Evolutionary conservation across 306 rosid species (phyloP).

Genomic region (Casuarina cunninghamiana): DNA sequence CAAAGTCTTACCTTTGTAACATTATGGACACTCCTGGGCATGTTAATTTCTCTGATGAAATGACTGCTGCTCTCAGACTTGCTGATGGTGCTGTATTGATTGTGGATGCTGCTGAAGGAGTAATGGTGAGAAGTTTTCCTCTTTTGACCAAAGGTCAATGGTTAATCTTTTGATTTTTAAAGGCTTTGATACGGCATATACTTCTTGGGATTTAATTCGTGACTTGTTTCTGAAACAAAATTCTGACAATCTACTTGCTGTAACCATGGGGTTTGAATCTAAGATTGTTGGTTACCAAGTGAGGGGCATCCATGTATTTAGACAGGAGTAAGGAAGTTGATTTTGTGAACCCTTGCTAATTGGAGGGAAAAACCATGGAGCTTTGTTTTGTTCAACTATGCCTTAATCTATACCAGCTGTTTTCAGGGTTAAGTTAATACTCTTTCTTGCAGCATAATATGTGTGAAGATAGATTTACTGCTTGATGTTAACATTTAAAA

Average conservation of each 20-base stretch:
- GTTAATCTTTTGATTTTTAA: neutral
- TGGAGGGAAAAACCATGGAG: neutral
- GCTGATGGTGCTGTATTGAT: conserved; percentile 91
- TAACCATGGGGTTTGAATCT: neutral
- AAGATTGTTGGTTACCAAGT: neutral
- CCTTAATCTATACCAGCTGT: neutral
- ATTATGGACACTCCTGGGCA: conserved; percentile 95
- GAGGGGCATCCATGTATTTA: neutral
- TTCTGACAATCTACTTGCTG: neutral
- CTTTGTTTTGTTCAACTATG: neutral
- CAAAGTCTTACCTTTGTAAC: conserved; percentile 86
- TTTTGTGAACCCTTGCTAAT: neutral
- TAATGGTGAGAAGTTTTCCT: conserved; percentile 58
- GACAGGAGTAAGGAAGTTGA: neutral
- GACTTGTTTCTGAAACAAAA: neutral
- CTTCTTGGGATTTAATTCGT: neutral
- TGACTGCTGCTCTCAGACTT: conserved; percentile 95
- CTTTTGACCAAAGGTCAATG: neutral
- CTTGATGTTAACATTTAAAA: conserved; percentile 16
- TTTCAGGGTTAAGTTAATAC: neutral
- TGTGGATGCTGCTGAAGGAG: conserved; percentile 98
- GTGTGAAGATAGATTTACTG: conserved; percentile 6
- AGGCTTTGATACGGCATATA: neutral
- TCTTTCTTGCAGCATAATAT: conserved; percentile 3
- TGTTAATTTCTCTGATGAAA: conserved; percentile 94